Percentiles rank a stretch among this genome's conserved stretches.
Evolutionary conservation across 2,329 filamentous ascomycete species (phyloP).

Genomic region (Paraphoma chrysanthemicola): DNA sequence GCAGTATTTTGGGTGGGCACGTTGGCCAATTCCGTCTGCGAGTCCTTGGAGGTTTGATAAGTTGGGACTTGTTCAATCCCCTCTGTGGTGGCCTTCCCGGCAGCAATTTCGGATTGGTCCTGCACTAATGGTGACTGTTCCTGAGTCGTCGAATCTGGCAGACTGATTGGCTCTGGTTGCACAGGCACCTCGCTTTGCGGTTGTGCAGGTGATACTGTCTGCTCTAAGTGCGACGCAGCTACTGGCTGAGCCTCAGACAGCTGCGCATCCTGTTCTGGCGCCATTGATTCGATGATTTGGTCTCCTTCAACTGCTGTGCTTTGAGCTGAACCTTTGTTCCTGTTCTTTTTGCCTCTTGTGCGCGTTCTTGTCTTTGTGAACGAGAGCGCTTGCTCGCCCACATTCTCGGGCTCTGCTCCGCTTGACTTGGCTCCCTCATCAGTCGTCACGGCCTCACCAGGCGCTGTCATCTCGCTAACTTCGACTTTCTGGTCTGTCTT

Average conservation of each 20-base stretch:
- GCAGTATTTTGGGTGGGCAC: not conserved
- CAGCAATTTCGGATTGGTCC: too few species aligned
- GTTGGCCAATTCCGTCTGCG: too few species aligned
- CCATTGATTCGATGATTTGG: not conserved
- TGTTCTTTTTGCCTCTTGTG: not conserved
- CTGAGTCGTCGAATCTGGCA: not conserved
- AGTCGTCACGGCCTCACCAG: too few species aligned
- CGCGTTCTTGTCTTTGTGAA: not conserved
- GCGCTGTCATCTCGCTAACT: too few species aligned
- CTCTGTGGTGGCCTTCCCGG: too few species aligned
- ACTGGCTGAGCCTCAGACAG: not conserved
- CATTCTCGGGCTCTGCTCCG: not conserved
- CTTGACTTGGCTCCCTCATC: not conserved
- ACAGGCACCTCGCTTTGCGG: not conserved
- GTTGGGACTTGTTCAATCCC: too few species aligned
- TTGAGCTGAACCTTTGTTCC: not conserved
- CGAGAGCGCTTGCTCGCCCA: not conserved
- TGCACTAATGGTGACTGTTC: not conserved
- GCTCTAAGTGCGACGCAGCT: not conserved
- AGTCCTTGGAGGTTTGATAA: too few species aligned
- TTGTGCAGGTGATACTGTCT: not conserved
- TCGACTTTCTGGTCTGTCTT: slow-evolving; percentile 10
- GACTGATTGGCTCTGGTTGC: not conserved
- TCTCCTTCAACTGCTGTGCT: not conserved
- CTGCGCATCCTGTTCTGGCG: not conserved